phyloP scores from a whole-genome alignment of 305 asterid genomes.

The Fraxinus floribunda region DNA sequence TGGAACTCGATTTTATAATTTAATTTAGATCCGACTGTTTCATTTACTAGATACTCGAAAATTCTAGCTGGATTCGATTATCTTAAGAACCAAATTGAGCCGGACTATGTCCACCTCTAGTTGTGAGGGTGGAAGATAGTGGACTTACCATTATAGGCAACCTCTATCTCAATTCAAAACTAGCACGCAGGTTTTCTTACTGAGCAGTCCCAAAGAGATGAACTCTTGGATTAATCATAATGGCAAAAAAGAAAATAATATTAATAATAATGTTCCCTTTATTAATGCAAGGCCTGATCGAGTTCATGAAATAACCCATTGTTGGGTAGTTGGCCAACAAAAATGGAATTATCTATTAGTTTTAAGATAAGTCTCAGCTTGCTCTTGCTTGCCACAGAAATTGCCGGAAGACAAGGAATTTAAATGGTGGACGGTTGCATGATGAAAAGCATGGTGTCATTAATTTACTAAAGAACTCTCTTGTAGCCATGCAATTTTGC shows the following conservation, averaged over 20 bases:
- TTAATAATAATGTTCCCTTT: background rate
- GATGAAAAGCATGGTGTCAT: conserved; percentile 59
- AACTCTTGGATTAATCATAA: background rate
- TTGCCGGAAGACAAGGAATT: conserved; percentile 43
- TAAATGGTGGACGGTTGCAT: conserved; percentile 24
- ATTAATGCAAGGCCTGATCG: background rate
- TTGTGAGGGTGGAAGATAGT: background rate
- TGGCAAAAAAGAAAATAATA: background rate
- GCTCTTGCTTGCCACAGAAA: conserved; percentile 42
- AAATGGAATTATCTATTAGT: conserved; percentile 1
- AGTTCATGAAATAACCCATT: background rate
- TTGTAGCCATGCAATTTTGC: conserved; percentile 43
- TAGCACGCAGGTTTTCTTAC: background rate
- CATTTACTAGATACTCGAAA: background rate
- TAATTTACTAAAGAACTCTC: conserved; percentile 20
- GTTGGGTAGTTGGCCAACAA: conserved; percentile 49
- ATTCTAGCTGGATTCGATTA: background rate
- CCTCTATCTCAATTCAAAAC: background rate
- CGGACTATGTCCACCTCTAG: background rate
- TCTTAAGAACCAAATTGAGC: background rate
- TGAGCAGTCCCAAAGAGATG: background rate
- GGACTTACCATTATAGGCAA: background rate
- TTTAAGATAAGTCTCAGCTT: conserved; percentile 23
- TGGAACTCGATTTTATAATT: too few species aligned
- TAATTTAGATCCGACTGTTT: background rate